Base-by-base conservation (phyloP, 306 rosid genomes). In the Begonia peltatifolia region DNA sequence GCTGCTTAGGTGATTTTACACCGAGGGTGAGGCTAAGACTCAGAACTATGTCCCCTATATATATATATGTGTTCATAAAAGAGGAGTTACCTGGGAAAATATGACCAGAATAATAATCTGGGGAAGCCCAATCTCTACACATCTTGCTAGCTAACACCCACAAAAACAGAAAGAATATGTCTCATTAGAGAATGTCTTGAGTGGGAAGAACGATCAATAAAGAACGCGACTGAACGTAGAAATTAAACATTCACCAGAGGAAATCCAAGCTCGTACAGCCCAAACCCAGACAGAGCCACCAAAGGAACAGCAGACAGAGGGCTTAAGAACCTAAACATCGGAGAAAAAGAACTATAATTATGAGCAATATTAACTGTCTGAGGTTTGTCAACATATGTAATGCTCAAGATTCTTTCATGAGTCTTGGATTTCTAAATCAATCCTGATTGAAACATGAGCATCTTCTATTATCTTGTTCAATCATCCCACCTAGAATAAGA, bases 51-150 rank as follows among this genome's bases (percentile, higher is more conserved):
- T 10, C 46, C 46, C 18, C 18, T 17, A 17, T 17, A 17, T 17
- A 17, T 17, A 17, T 17, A 17, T 42, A 0, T 42, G 44, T 35
- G n/a, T 46, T 50, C 18, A 12, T 57, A 11, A 13, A 16, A 12
- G 46, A 15, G 68, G 42, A 42, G 36, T 52, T 76, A 90, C 95
- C 93, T 90, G 99, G 14, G 95, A 86, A 62, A 90, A 75, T 62
- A 86, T 9, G 56, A 90, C 63, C 9, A 90, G 74, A 18, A 90
- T 23, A 62, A 86, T 35, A 46, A 90, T 73, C 69, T 79, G 88
- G 9, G 99, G 99, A 63, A 90, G 79, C 35, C 99, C 95, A 64
- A 90, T 90, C 82, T 90, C 99, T 50, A 86, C 79, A 48, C 95
- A 90, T 60, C 79, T 75, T 41, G 95, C 81, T 55, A 90, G 75